Conservation (phyloP, 805 yeast species). For the Yarrowia bubula region DNA sequence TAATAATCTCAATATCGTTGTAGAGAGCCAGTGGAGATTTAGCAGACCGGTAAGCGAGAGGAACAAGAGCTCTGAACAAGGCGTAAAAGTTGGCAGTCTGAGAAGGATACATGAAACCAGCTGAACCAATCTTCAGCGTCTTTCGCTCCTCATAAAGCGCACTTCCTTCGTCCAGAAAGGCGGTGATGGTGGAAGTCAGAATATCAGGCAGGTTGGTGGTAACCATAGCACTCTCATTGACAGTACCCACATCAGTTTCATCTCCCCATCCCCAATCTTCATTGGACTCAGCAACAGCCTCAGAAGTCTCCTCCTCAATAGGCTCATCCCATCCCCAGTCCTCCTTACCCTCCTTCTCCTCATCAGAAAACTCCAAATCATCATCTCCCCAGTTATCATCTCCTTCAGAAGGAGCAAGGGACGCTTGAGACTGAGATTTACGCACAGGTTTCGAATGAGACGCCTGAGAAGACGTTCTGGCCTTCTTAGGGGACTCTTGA, state of each 20-base stretch:
- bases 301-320: constrained; percentile 24
- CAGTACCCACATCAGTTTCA: constrained; percentile 22
- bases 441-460: neutral
- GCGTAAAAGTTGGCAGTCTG: constrained; percentile 30
- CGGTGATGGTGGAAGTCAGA: constrained; percentile 16
- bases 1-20: constrained; percentile 24
- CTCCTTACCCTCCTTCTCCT: constrained; percentile 16
- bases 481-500: neutral
- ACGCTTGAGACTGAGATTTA: neutral
- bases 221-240: neutral
- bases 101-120: constrained; percentile 20
- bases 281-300: constrained; percentile 17
- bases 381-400: constrained; percentile 30
- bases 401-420: constrained; percentile 2
- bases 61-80: constrained; percentile 33
- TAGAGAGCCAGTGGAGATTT: constrained; percentile 16
- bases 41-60: constrained; percentile 28
- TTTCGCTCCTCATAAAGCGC: constrained; percentile 13
- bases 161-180: constrained; percentile 25
- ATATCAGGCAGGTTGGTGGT: constrained; percentile 20
- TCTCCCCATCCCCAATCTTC: constrained; percentile 36
- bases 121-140: neutral
- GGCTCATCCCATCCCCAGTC: constrained; percentile 20
- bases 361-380: constrained; percentile 32
- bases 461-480: neutral